Evolutionary conservation across 148 eudicot species (phyloP), one percentile per base, ranked within the genome.

Genomic region (Tetragonia tetragonoides): DNA sequence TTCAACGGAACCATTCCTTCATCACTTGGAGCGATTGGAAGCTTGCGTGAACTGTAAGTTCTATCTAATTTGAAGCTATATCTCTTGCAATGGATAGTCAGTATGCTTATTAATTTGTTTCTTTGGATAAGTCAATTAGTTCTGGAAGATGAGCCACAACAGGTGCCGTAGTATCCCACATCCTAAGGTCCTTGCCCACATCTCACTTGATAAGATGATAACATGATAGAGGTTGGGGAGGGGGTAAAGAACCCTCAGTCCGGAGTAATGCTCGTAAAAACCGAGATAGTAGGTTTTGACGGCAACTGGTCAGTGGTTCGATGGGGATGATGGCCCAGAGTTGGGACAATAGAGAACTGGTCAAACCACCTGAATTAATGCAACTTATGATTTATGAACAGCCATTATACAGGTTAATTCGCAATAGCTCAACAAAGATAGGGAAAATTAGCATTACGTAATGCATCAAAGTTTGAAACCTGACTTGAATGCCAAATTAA

Each of bases 31-130:
- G 85, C 80, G 56, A 86, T 90, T 21, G 68, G 56, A 49, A 87
- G 81, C 75, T 80, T 95, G 84, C 86, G 67, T 44, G 98, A 95
- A 84, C 87, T 95, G 99, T 95, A 89, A 95, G 99, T 88, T 79
- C 68, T 44, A 66, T 68, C 73, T 76, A 75, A 10, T 72, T 53
- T 37, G 21, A 64, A 60, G 74, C 40, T 78, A 23, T 11, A 40
- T 69, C 21, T 23, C 20, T 44, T 5, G 11, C 17, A 34, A 21
- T 65, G 21, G 44, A 34, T 60, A 64, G 59, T 64, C 7, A 53
- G 17, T 72, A 3, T 56, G 28, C 74, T 37, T 34, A 23, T 24
- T 64, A 4, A 69, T 10, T 6, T 15, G 60, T 70, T 75, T 68
- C 2, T 70, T 59, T 17, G 63, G 38, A 63, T 23, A 34, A 39